Evolutionary conservation across 495 filamentous ascomycete species (phyloP).

Genomic region (Xylaria venustula): DNA sequence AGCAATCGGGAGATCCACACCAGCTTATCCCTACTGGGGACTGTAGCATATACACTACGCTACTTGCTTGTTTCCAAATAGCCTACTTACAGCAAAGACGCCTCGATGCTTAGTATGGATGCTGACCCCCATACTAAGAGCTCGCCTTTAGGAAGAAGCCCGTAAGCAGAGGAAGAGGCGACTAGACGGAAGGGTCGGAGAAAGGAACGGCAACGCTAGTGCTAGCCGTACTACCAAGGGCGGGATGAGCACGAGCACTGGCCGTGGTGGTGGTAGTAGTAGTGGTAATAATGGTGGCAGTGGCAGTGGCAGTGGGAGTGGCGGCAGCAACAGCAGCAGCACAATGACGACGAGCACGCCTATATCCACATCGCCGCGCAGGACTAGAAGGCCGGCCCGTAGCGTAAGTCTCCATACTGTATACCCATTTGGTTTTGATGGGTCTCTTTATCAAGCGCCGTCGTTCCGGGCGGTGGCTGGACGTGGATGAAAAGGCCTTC

Average conservation of each 20-base stretch:
- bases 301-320: background rate
- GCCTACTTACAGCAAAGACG: background rate
- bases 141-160: conserved; percentile 16
- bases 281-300: background rate
- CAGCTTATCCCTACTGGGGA: background rate
- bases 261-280: background rate
- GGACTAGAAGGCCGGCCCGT: conserved; percentile 5
- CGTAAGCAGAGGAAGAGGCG: conserved; percentile 7
- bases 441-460: background rate
- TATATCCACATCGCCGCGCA: conserved; percentile 9
- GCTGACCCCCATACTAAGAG: conserved; percentile 8
- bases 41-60: no score
- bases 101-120: background rate
- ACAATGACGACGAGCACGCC: background rate
- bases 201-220: background rate
- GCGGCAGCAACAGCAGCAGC: background rate
- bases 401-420: conserved; percentile 10
- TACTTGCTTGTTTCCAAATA: background rate
- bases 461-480: background rate
- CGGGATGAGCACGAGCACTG: background rate
- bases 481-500: background rate
- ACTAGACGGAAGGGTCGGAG: background rate
- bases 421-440: background rate
- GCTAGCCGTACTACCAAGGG: background rate
- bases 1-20: background rate